Evolutionary conservation across 2,329 filamentous ascomycete species (phyloP), one percentile per base, ranked within the genome.

Genomic region (Cladosporium sp.): DNA sequence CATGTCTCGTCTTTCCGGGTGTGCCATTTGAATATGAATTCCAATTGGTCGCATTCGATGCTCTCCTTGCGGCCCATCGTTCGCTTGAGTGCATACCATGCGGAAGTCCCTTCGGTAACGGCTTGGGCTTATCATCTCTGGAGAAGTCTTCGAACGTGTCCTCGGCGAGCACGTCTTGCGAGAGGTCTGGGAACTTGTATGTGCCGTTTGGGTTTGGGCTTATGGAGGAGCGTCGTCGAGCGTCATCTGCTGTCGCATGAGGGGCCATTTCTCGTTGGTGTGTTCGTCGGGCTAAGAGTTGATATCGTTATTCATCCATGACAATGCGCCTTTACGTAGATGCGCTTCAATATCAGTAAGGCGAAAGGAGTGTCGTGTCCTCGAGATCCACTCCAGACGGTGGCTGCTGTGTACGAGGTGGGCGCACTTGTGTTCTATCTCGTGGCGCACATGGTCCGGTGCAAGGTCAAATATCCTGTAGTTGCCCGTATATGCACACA

Each of bases 61-160:
- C 66, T 37, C 71, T 69, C 53, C 83, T 86, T 49, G 85, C 81
- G 64, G 87, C 84, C 89, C 89, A 91, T 70, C 84, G 81, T 69
- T 89, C 85, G 64, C 78, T 75, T 26, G 77, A 75, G 29, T 78
- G 73, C 35, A 79, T 67, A 23, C 74, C 75, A 65, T 66, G 74
- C 68, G 75, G 74, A 1, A 75, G 69, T 28, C 71, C 73, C 67
- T 74, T 72, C 3, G 71, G 72, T 4, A 77, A 69, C 8, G 75
- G 76, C 46, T 68, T 67, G 2, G 75, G 76, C 26, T 55, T 29
- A 3, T 44, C 40, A 28, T 65, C 62, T 57, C 55, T 49, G 37
- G 62, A 46, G 35, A 33, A 26, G 29, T 53, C 46, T 21, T 65
- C 64, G 26, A 61, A 46, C 11, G 33, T 52, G 18, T 65, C 64